Base-by-base conservation (phyloP, 2,329 filamentous ascomycete genomes). In the Dendrostoma leiphaemia region DNA sequence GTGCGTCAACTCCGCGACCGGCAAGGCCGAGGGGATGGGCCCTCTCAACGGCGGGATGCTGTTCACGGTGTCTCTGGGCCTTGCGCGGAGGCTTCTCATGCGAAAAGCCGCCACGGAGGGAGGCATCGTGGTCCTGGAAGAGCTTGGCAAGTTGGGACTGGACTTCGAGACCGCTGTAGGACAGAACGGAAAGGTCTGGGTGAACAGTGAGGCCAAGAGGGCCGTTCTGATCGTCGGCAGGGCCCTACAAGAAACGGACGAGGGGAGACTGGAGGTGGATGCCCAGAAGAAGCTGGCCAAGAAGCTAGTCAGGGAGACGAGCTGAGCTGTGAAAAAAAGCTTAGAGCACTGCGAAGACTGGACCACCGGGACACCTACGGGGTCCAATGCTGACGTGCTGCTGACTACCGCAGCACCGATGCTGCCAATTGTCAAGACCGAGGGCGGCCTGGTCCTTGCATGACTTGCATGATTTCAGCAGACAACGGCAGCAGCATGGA, bases 121-220 rank as follows among this genome's bases (percentile, higher is more conserved):
- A 15, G 82, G 82, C 21, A 71, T 96, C 7, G 81, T 85, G 3
- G 80, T 97, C 24, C 71, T 97, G 53, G 90, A 96, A 59, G 89
- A 91, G 65, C 74, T 97, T 13, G 92, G 87, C 3, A 70, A 67
- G 3, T 85, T 86, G 54, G 93, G 90, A 51, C 72, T 96, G 13
- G 85, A 89, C 19, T 99, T 97, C 69, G 94, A 99, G 76, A 89
- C 95, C 56, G 93, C 93, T 0, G 89, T 96, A 8, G 94, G 94
- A 17, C 84, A 91, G 65, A 99, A 99, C 70, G 94, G 94, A 37
- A 87, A 84, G 69, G 82, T 97, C 21, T 97, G 94, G 91, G 89
- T 97, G 13, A 86, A 93, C 65, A 91, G 88, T 61, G 89, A 88
- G 26, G 88, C 78, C 58, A 74, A 87, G 34, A 88, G 82, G 72